phyloP scores from a whole-genome alignment of 2,329 filamentous ascomycete species.

The Aureobasidium melanogenum region DNA sequence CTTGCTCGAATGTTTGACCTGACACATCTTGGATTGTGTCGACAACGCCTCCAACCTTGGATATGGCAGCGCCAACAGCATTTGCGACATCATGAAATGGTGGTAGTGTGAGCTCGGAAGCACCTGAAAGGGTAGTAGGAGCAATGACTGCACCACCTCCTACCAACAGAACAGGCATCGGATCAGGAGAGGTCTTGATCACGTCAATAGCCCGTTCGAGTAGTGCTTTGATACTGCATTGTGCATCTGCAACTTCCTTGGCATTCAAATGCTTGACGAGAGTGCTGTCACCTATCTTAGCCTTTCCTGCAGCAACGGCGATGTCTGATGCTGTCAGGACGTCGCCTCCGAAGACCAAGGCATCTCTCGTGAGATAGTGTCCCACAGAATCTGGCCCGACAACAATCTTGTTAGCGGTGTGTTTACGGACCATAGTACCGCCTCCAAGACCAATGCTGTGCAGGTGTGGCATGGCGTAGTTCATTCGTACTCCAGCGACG shows the following conservation, averaged over 20 bases:
- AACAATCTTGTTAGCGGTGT: constrained; percentile 25
- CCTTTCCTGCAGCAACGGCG: constrained; percentile 28
- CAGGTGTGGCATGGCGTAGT: constrained; percentile 38
- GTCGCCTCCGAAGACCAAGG: constrained; percentile 45
- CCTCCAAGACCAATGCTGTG: constrained; percentile 50
- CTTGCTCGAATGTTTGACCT: constrained; percentile 30
- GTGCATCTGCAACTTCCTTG: constrained; percentile 17
- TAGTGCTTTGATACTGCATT: constrained; percentile 35
- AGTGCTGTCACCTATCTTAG: constrained; percentile 19
- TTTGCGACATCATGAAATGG: constrained; percentile 49
- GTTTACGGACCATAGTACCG: constrained; percentile 36
- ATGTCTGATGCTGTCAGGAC: constrained; percentile 48
- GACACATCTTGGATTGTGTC: constrained; percentile 42
- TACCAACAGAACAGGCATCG: constrained; percentile 46
- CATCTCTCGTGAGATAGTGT: constrained; percentile 39
- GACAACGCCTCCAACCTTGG: constrained; percentile 45
- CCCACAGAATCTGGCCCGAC: constrained; percentile 53
- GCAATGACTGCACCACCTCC: constrained; percentile 50
- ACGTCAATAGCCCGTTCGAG: constrained; percentile 46
- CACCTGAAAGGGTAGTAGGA: constrained; percentile 40
- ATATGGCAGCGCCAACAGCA: constrained; percentile 52
- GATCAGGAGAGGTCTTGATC: constrained; percentile 48
- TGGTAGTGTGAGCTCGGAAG: constrained; percentile 43
- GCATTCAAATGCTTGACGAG: constrained; percentile 17
- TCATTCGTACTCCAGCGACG: constrained; percentile 51